Evolutionary conservation across 169 alveolate genomes (phyloP), one percentile per base, ranked within the genome.

Genomic region (Cyclospora cayetanensis): DNA sequence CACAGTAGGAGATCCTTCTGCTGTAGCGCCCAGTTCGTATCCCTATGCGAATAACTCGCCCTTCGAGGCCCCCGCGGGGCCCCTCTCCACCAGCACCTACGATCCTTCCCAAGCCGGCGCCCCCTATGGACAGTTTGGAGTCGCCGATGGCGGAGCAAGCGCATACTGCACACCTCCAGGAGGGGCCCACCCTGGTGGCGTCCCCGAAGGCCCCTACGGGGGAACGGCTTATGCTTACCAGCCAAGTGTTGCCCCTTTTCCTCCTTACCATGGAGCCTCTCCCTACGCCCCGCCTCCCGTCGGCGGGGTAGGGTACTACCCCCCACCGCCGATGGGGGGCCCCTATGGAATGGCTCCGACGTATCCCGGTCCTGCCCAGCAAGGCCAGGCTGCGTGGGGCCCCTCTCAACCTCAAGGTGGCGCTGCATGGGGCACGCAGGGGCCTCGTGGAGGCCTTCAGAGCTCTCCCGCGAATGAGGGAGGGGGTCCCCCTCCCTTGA

Each of bases 171-270:
- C 77, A 34, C 9, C 12, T 25, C 12, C 42, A 29, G 77, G 77
- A 29, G 77, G 77, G 77, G 77, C 77, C 77, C 60, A 46, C 60
- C 60, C 60, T 15, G 60, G 60, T 46, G 60, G 60, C n/a, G 15
- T 65, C 42, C 77, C 77, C 2, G 77, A 34, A 3, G 77, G 37
- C 4, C 39, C 39, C 77, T 65, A 65, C 12, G 77, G 34, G 25
- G 9, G 41, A 20, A 4, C 12, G 1, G 43, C 22, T 1, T 34
- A 65, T 4, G 18, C 77, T 65, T 25, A 25, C 4, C 39, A 25
- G 20, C 53, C 43, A 70, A 22, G 25, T 11, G 82, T 29, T 9
- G 53, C 82, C 4, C 53, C 82, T 4, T 4, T 20, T 27, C 52
- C 43, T 27, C 31, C 31, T 1, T 70, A 70, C 43, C 15, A 27